Conservation (phyloP, 306 rosid genomes). For the Cucumis sativus region DNA sequence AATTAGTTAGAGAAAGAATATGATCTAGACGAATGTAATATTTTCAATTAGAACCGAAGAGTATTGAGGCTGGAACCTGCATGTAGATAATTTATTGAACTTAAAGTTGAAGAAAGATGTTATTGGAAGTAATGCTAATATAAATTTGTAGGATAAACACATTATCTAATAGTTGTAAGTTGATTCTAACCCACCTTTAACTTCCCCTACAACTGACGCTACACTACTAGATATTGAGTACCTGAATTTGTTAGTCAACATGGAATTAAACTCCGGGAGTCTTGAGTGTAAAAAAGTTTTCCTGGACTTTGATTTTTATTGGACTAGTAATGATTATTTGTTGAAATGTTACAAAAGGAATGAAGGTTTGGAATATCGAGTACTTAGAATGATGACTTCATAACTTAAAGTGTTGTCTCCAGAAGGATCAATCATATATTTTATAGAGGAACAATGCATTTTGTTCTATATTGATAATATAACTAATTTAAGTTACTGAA, state of each 20-base stretch:
- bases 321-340: not conserved
- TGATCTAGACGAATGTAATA: slow-evolving; percentile 52
- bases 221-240: not conserved
- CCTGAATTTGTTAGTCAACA: not conserved
- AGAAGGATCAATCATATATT: not conserved
- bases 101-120: slow-evolving; percentile 5
- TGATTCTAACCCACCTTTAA: not conserved
- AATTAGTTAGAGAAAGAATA: slow-evolving; percentile 65
- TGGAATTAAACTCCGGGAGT: not conserved
- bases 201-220: not conserved
- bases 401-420: not conserved
- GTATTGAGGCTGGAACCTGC: slow-evolving; percentile 16
- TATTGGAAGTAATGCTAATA: not conserved
- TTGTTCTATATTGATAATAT: not conserved
- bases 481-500: not conserved
- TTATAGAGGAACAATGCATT: not conserved
- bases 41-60: slow-evolving; percentile 55
- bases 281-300: not conserved
- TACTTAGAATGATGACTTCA: not conserved
- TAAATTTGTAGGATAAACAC: not conserved
- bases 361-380: not conserved
- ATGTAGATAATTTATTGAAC: not conserved
- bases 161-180: not conserved
- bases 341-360: not conserved
- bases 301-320: not conserved